These are phyloP conservation scores for Ustilago cynodontis DNA, from an alignment of 1,284 basidiomycete species.

Conservation along the genomic window DNA sequence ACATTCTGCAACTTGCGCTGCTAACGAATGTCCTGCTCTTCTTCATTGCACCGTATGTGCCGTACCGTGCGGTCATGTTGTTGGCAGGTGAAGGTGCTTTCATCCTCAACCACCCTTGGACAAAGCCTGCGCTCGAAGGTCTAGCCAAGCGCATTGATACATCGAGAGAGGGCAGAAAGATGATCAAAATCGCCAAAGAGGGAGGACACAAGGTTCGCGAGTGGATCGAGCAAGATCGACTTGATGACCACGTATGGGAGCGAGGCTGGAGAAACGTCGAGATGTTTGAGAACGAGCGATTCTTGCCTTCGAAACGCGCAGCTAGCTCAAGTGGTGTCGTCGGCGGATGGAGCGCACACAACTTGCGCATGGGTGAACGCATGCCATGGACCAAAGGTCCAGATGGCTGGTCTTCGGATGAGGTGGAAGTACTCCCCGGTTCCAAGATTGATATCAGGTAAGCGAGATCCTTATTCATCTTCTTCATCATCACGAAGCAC, in stretches of 20 bases:
- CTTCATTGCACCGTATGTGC: slow-evolving; percentile 63
- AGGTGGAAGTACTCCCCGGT: slow-evolving; percentile 53
- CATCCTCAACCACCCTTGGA: slow-evolving; percentile 66
- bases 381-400: slow-evolving; percentile 63
- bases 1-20: slow-evolving; percentile 63
- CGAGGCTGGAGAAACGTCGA: slow-evolving; percentile 66
- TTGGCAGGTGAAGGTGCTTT: slow-evolving; percentile 66
- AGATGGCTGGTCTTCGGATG: slow-evolving; percentile 62
- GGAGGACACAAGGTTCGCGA: slow-evolving; percentile 49
- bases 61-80: slow-evolving; percentile 61
- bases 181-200: slow-evolving; percentile 44
- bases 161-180: slow-evolving; percentile 39
- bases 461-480: slow-evolving; percentile 11
- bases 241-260: slow-evolving; percentile 66
- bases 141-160: slow-evolving; percentile 44
- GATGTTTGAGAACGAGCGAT: slow-evolving; percentile 66
- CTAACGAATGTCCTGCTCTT: slow-evolving; percentile 61
- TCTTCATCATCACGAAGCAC: not conserved
- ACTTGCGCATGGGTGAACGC: slow-evolving; percentile 53
- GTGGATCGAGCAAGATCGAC: slow-evolving; percentile 64
- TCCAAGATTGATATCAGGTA: slow-evolving; percentile 55
- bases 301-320: slow-evolving; percentile 18
- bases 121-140: slow-evolving; percentile 61
- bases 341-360: slow-evolving; percentile 53
- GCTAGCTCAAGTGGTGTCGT: slow-evolving; percentile 38